Evolutionary conservation across 1,284 basidiomycete genomes (phyloP).

Genomic region (Xanthoconium separans): DNA sequence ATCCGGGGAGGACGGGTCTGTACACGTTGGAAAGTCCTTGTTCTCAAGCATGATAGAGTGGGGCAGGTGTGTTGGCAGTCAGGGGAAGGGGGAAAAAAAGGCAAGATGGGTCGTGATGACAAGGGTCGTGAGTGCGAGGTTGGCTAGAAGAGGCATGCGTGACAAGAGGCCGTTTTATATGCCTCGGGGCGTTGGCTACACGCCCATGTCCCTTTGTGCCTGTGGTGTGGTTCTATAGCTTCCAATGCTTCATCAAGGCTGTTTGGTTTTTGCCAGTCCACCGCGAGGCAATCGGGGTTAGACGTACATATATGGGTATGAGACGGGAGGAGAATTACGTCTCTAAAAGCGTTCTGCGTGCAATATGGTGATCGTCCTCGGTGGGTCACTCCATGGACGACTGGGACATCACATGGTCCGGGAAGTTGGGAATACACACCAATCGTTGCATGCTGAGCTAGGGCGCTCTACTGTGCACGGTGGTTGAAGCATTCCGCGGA

Average conservation of each 20-base stretch:
- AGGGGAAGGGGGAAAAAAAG: background rate
- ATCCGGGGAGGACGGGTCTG: background rate
- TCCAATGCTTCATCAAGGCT: constrained; percentile 1
- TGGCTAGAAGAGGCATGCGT: background rate
- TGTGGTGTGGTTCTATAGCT: background rate
- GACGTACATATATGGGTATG: constrained; percentile 4
- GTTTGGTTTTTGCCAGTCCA: background rate
- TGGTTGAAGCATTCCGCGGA: constrained; percentile 1
- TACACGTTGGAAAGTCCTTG: constrained; percentile 16
- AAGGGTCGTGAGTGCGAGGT: constrained; percentile 3
- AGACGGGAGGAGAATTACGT: constrained; percentile 19
- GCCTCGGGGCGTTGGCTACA: constrained; percentile 10
- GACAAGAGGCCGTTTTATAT: constrained; percentile 8
- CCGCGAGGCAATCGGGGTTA: constrained; percentile 23
- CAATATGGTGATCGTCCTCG: background rate
- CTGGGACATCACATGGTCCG: background rate
- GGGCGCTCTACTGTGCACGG: no score
- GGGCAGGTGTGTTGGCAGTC: no score
- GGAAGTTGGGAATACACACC: background rate
- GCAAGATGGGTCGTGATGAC: background rate
- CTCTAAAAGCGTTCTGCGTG: constrained; percentile 1
- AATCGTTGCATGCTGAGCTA: no score
- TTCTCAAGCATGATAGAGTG: constrained; percentile 2
- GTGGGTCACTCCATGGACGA: background rate
- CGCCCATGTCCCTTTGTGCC: constrained; percentile 1